Base-by-base conservation (phyloP, 2,329 filamentous ascomycete genomes). In the Ceratocystis eucalypticola region DNA sequence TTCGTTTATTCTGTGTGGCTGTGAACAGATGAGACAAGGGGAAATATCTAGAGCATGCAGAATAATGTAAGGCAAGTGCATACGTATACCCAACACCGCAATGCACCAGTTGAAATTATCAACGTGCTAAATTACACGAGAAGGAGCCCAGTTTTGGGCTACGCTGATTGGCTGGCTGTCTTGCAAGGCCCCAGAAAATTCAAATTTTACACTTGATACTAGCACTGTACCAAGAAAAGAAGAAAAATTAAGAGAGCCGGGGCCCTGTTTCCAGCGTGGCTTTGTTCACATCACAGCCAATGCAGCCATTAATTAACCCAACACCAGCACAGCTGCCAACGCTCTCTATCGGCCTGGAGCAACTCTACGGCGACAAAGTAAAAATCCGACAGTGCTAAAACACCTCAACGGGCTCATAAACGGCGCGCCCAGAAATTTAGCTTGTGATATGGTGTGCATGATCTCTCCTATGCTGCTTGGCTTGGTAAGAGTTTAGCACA, bases 21-120 rank as follows among this genome's bases (percentile, higher is more conserved):
- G 55, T 59, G 55, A 37, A 30, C 55, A 59, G 55, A 59, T 37
- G 55, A 59, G 55, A 59, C 55, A 59, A 53, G 48, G 48, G 48
- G 20, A 28, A 25, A 7, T 28, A 15, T 25, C 48, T 8, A 53
- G 20, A 25, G 10, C 37, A 12, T 15, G 10, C 37, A 41, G 10
- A 41, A 41, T 15, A 53, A 53, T 8, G 48, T 28, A 25, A 53
- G 7, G 22, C 25, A 53, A 25, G 48, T 53, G 6, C 48, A 25
- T 50, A 53, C 25, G 48, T 53, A 53, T 15, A 17, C 25, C 3
- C 48, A 53, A 25, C 22, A 28, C 48, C 25, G 7, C 20, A 28
- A 10, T 53, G 22, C 48, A 25, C 48, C 48, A 22, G 17, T n/a
- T 28, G 10, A 25, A 53, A 53, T 53, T 20, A 25, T 53, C 22